These are phyloP conservation scores for Alternaria sp. DNA, from an alignment of 2,329 filamentous ascomycete genomes.

Conservation along the genomic window DNA sequence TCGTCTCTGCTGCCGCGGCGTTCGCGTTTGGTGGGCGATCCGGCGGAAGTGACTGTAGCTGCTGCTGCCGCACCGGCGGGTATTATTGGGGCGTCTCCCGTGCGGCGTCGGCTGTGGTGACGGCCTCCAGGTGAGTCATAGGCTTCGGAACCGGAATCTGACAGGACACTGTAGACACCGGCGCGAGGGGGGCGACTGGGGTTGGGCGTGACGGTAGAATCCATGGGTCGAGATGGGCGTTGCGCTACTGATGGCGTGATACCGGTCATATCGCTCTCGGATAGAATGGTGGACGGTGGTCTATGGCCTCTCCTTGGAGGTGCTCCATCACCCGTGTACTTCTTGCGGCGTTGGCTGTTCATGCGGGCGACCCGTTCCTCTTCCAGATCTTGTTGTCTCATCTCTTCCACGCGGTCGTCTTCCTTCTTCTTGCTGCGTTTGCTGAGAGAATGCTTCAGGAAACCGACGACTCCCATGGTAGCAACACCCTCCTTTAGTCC, in stretches of 20 bases:
- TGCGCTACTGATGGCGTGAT: constrained; percentile 52
- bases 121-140: constrained; percentile 46
- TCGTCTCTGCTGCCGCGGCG: constrained; percentile 48
- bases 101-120: constrained; percentile 41
- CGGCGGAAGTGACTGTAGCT: constrained; percentile 32
- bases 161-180: constrained; percentile 45
- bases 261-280: constrained; percentile 51
- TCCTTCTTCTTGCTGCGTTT: constrained; percentile 64
- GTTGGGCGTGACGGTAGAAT: constrained; percentile 32
- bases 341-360: constrained; percentile 62
- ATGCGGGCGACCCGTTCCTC: constrained; percentile 60
- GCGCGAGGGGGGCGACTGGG: constrained; percentile 44
- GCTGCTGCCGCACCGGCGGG: constrained; percentile 38
- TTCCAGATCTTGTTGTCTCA: constrained; percentile 58
- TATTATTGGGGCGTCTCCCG: constrained; percentile 29
- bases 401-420: constrained; percentile 64
- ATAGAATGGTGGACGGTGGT: constrained; percentile 50
- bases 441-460: constrained; percentile 53
- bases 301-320: constrained; percentile 38
- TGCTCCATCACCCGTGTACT: constrained; percentile 71
- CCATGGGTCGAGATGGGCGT: constrained; percentile 40
- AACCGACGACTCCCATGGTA: constrained; percentile 50
- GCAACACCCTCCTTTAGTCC: constrained; percentile 57
- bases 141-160: constrained; percentile 51
- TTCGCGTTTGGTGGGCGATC: constrained; percentile 38